Base-by-base conservation (phyloP, 2,329 filamentous ascomycete genomes). In the Pseudogymnoascus sp. region DNA sequence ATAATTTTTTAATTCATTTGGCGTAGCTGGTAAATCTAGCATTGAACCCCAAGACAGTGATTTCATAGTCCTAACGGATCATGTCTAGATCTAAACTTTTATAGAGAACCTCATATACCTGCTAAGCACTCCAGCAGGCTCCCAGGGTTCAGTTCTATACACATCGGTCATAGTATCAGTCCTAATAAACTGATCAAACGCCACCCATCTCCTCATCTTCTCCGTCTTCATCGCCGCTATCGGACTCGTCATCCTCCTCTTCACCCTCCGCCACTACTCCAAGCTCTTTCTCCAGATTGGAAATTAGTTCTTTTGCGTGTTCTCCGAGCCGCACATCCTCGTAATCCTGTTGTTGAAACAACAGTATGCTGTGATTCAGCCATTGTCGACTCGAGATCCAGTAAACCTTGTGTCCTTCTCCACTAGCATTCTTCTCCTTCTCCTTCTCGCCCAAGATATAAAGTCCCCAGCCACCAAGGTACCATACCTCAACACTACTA, bases 401-500 rank as follows among this genome's bases (percentile, higher is more conserved):
- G 4, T 84, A 80, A 0, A 80, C 77, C 62, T 71, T 74, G 58
- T 72, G 73, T 1, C 68, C 71, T 38, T 77, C 69, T 63, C 72
- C 70, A 69, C 78, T 74, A 66, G 74, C 70, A 34, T 72, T 74
- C 59, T 67, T 65, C 63, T 73, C 73, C 67, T 79, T 82, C 67
- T 83, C 76, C 77, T 86, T 89, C 71, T 89, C 82, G 9, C 88
- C 89, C 63, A 88, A 77, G 61, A 96, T 81, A 71, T 90, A 90
- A 65, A 95, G 79, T 67, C 90, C 92, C 89, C 92, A 97, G 3
- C 94, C 95, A 41, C 94, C 94, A 4, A 99, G 79, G 74, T 99
- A 99, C 91, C 92, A 96, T 15, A 90, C 88, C 74, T 99, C 94
- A 18, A 99, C 89, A 71, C 92, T 96, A 69, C 88, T 82, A 70